Base-by-base conservation (phyloP, 768 basidiomycete species). In the Mycena sanguinolenta region DNA sequence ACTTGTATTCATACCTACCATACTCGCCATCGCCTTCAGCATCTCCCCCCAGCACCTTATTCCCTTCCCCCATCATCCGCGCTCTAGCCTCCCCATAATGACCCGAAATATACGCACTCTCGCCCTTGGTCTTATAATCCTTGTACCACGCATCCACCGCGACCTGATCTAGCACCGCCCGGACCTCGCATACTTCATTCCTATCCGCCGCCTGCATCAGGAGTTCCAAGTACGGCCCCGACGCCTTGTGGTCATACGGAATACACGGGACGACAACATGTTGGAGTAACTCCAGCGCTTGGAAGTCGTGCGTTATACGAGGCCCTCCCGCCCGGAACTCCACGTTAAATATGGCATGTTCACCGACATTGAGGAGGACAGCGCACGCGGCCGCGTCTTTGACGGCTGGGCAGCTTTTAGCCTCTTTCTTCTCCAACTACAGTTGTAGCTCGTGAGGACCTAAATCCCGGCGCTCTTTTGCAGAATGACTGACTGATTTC, bases 71-170 rank as follows among this genome's bases (percentile, higher is more conserved):
- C 21, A 69, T 21, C 71, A 72, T 69, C 3, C 58, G 59, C 39
- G 72, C 69, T 10, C 72, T 61, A 12, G 72, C 72, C 39, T 62
- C 68, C 36, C 72, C 69, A 46, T 70, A 70, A 65, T 73, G 69
- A 17, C 60, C 61, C 44, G 32, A 17, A 55, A 69, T 60, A 42
- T 72, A 58, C 19, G 50, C 72, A 13, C 16, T 17, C 54, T 73
- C 63, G n/a, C 69, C 69, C 23, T 58, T 53, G 30, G 54, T 58
- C 63, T 67, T 67, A 36, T 49, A 65, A 38, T 73, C 72, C 42
- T 36, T 27, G 30, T 60, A 66, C 67, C 67, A 73, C 49, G 55
- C 55, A 4, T 69, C 63, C 55, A 70, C 62, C 9, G 42, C 64
- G 4, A 9, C 58, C 46, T 61, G 63, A 25, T 70, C 55, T 8